phyloP scores from a whole-genome alignment of 805 yeast species.

The Komagataella pastoris region DNA sequence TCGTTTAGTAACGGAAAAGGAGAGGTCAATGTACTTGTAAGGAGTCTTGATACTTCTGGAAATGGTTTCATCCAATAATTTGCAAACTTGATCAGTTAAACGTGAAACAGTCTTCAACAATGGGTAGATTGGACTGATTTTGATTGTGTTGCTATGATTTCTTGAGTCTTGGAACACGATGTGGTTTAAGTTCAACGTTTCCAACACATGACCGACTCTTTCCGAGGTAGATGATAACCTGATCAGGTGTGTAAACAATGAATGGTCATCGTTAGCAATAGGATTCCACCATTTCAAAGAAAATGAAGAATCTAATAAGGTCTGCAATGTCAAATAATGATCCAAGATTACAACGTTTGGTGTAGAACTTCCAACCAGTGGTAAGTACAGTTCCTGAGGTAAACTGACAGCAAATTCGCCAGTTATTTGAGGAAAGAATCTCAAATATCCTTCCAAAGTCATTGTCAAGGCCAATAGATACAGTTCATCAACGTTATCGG shows the following conservation, averaged over 20 bases:
- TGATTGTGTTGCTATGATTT: neutral
- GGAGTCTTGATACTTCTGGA: constrained; percentile 64
- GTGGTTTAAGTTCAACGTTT: neutral
- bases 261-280: neutral
- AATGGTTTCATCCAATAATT: constrained; percentile 61
- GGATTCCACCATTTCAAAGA: constrained; percentile 1
- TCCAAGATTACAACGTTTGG: neutral
- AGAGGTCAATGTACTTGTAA: constrained; percentile 67
- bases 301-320: neutral
- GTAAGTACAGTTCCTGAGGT: neutral
- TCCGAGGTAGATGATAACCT: neutral
- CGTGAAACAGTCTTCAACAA: neutral
- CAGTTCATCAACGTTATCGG: neutral
- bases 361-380: neutral
- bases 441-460: neutral
- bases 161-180: constrained; percentile 1
- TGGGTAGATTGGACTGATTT: neutral
- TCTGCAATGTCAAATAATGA: neutral
- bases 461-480: neutral
- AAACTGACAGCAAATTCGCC: neutral
- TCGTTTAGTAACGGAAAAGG: constrained; percentile 10
- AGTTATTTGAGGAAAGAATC: neutral
- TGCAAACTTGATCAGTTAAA: constrained; percentile 30
- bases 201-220: neutral
- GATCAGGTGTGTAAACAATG: constrained; percentile 1